Evolutionary conservation across 768 basidiomycete species (phyloP), one percentile per base, ranked within the genome.

Genomic region (Termitomyces sp.): DNA sequence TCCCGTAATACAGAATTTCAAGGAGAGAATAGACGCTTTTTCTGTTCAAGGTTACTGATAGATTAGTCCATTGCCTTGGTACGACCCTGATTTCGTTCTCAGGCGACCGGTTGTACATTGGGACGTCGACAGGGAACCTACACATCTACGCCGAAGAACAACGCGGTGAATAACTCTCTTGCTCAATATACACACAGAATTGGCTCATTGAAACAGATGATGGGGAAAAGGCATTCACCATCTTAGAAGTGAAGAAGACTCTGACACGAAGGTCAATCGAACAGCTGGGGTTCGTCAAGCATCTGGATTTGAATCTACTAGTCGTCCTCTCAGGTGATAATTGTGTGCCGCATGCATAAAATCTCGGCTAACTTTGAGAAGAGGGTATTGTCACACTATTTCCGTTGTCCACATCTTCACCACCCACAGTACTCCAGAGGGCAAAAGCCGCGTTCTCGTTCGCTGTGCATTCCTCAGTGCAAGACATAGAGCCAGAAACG

Each of bases 361-460:
- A 14, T 30, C n/a, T 55, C 9, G 30, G 54, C 30, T 58, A 16
- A 59, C 16, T 8, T 40, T 28, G 16, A 54, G 63, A 58, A 96
- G 95, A 97, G 66, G 77, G 81, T 16, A 77, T 77, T 14, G 81
- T 91, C 14, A 87, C 88, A 2, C 73, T 98, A 36, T 90, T 86
- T 65, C 86, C 91, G 0, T 73, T 94, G 3, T 90, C 92, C 4
- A 81, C 81, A 3, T 77, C 94, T 46, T 69, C 86, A 2, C 87
- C 89, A 2, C 78, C 88, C 7, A 88, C 87, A 1, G 80, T 83
- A 12, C 82, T 98, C 1, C 66, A 78, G 14, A 92, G 90, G 66
- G 86, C 91, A 1, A 90, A 90, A 69, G 79, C 81, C 18, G 93
- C 93, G 0, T 82, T 94, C 57, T 89, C 92, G 4, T 95, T 99